Evolutionary conservation across 2,329 filamentous ascomycete genomes (phyloP).

Genomic region (Pestalotiopsis sp.): DNA sequence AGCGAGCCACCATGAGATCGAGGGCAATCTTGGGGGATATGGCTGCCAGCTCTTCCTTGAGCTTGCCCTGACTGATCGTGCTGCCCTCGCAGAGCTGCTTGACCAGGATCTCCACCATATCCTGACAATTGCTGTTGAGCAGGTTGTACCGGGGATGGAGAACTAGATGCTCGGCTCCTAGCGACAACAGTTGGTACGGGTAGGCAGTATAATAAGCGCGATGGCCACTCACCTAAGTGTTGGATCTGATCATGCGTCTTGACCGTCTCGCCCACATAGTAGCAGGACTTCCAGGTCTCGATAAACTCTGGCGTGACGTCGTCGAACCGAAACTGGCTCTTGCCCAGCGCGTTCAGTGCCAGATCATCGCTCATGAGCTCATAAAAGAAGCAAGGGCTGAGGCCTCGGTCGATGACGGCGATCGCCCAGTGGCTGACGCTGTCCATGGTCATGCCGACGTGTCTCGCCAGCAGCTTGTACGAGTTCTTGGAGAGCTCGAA

Average conservation of each 20-base stretch:
- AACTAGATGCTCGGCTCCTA: constrained; percentile 26
- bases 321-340: constrained; percentile 28
- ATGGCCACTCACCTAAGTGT: constrained; percentile 23
- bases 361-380: constrained; percentile 32
- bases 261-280: constrained; percentile 33
- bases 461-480: constrained; percentile 26
- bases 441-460: constrained; percentile 29
- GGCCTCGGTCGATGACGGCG: constrained; percentile 27
- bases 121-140: constrained; percentile 32
- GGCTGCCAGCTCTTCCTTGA: constrained; percentile 29
- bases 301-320: constrained; percentile 28
- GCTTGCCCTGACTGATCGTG: constrained; percentile 30
- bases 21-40: constrained; percentile 29
- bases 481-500: constrained; percentile 27
- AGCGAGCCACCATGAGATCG: constrained; percentile 29
- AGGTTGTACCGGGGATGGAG: constrained; percentile 32
- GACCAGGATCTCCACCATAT: constrained; percentile 31
- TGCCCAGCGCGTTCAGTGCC: constrained; percentile 25
- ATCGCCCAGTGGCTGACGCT: constrained; percentile 30
- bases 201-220: not conserved
- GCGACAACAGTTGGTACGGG: not conserved
- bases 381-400: constrained; percentile 25
- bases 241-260: constrained; percentile 29
- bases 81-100: constrained; percentile 30
- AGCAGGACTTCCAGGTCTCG: constrained; percentile 28